Evolutionary conservation across 257 asterid genomes (phyloP).

Genomic region (Gardenia jasminoides): DNA sequence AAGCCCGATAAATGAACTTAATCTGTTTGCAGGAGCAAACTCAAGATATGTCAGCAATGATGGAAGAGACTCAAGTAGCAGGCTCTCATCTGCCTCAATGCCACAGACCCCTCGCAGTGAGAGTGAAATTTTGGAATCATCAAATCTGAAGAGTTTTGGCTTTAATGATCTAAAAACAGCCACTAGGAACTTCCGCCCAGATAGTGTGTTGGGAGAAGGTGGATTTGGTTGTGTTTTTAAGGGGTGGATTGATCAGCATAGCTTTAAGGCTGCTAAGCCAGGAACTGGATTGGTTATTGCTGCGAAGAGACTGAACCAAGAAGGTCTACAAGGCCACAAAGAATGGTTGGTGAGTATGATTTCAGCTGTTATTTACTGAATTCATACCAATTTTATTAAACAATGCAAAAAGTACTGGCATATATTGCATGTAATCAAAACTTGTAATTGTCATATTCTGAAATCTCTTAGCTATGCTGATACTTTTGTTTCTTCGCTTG

Average conservation of each 20-base stretch:
- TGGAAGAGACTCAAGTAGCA: conserved; percentile 41
- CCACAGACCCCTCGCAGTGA: conserved; percentile 62
- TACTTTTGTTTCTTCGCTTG: conserved; percentile 7
- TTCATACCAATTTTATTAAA: neutral
- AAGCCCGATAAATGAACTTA: neutral
- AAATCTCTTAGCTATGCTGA: neutral
- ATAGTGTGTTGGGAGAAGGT: conserved; percentile 85
- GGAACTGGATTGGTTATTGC: conserved; percentile 82
- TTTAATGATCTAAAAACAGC: conserved; percentile 63
- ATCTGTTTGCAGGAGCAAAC: conserved; percentile 34
- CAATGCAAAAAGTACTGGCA: no score
- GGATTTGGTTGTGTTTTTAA: conserved; percentile 84
- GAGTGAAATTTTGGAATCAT: conserved; percentile 55
- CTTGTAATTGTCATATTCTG: neutral
- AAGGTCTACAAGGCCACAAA: conserved; percentile 77
- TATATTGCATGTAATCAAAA: neutral
- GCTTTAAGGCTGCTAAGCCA: conserved; percentile 64
- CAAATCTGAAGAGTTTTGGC: conserved; percentile 51
- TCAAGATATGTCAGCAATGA: conserved; percentile 35
- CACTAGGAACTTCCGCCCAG: conserved; percentile 81
- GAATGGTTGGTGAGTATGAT: conserved; percentile 74
- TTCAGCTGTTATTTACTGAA: neutral
- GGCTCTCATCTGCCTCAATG: conserved; percentile 37
- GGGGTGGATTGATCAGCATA: conserved; percentile 77
- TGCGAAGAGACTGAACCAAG: conserved; percentile 72